These are phyloP conservation scores for Abelmoschus esculentus DNA, from an alignment of 345 rosid genomes.

Conservation along the genomic window DNA sequence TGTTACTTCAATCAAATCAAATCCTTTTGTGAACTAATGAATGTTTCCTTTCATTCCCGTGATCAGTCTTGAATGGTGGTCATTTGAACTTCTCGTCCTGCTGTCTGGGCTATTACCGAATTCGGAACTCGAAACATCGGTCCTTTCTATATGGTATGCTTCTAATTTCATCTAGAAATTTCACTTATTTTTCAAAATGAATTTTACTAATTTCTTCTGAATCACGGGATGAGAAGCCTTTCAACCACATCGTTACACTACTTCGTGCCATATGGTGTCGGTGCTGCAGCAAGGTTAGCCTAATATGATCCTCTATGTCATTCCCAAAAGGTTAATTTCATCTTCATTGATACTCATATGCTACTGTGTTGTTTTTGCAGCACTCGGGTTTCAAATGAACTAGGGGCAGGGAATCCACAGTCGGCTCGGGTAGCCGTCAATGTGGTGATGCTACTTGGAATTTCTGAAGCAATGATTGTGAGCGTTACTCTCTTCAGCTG, in stretches of 20 bases:
- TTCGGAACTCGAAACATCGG: conserved; percentile 50
- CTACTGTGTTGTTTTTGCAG: conserved; percentile 12
- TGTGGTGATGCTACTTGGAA: conserved; percentile 16
- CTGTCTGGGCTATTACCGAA: conserved; percentile 37
- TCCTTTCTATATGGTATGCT: conserved; percentile 45
- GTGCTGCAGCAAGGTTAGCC: conserved; percentile 49
- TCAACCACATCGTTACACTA: conserved; percentile 32
- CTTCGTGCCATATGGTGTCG: conserved; percentile 34
- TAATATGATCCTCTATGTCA: not conserved
- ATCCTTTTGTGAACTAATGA: not conserved
- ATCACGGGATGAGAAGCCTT: conserved; percentile 27
- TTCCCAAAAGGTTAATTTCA: not conserved
- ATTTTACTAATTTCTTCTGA: not conserved
- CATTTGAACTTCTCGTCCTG: conserved; percentile 25
- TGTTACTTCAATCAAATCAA: no score
- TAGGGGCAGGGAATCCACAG: conserved; percentile 39
- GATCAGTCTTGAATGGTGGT: conserved; percentile 52
- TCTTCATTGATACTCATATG: not conserved
- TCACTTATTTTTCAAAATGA: not conserved
- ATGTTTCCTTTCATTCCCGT: not conserved
- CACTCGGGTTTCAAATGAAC: conserved; percentile 45
- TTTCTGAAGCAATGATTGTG: conserved; percentile 18
- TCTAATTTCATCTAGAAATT: conserved; percentile 10
- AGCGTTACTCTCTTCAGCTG: conserved; percentile 24
- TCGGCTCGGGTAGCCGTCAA: conserved; percentile 23